Evolutionary conservation across 306 rosid species (phyloP), one percentile per base, ranked within the genome.

Genomic region (Cucurbita argyrosperma): DNA sequence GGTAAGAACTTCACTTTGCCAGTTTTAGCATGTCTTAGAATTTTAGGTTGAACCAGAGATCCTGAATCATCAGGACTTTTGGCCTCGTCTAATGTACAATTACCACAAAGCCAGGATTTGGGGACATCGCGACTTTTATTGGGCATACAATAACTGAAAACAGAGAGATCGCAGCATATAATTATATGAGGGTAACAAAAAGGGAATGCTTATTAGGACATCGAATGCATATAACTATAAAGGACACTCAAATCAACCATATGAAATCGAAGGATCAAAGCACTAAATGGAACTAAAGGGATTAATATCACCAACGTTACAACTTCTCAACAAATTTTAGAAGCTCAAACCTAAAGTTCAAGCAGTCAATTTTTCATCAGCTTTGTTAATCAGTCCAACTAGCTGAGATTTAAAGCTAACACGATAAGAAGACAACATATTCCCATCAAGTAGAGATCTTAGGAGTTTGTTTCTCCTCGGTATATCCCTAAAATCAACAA

Each of bases 121-220:
- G 85, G 87, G 71, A 79, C 35, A 19, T 19, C 75, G 7, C 1
- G 1, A 8, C 8, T 6, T 76, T 4, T 0, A 19, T 1, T 14
- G 56, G 30, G 56, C 87, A 87, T 86, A 84, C 96, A 92, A 69
- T 88, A 90, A 68, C 97, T 92, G 87, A 75, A 85, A 74, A 45
- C 42, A 60, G 72, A 80, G 50, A 76, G 56, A 75, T 59, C 60
- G 26, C 37, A 69, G 53, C 72, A 46, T 45, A 66, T 66, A 46
- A 66, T 30, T 30, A 30, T 30, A 30, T 37, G 58, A 37, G 49
- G 39, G 75, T 71, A 74, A 43, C 72, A 78, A 63, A 58, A 9
- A 23, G 56, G 21, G 56, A 57, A 59, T 46, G 10, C 40, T 74
- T 4, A 19, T 23, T 23, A 45, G 39, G 30, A 15, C 76, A 16